Base-by-base conservation (phyloP, 352 stramenopile genomes). In the Globisporangium ultimum region DNA sequence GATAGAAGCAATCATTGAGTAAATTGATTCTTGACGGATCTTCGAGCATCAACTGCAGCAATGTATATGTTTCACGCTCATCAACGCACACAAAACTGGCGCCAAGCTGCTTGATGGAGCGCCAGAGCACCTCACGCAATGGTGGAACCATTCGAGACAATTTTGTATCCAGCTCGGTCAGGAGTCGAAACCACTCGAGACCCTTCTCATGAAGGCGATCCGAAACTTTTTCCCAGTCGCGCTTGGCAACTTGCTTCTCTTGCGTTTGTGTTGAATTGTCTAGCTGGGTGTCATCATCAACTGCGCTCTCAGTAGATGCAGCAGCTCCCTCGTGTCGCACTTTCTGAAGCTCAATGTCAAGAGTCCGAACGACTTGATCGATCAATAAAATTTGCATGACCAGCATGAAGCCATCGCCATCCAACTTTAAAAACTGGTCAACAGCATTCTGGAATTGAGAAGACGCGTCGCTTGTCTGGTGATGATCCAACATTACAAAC, bases 31-130 rank as follows among this genome's bases (percentile, higher is more conserved):
- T 74, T 1, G 82, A 89, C 6, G 82, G 77, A 28, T 95, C 87
- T 52, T 95, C 83, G 0, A 95, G 71, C 87, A 95, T 94, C 2
- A 95, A 68, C 51, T 92, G 76, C 24, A 95, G 57, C 32, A 95
- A 47, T 15, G 78, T 87, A 60, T 74, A 91, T 9, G 87, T 95
- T 55, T 95, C 87, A 0, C 83, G 75, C 45, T 92, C 84, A 53
- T 95, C 84, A 9, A 93, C 70, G 21, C 80, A 89, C 17, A 95
- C 84, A 64, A 95, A 95, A 10, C 66, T 76, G 42, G 82, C 58
- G 22, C 87, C 87, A 11, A 95, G 67, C 41, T 91, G 77, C 58
- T 94, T 91, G 55, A 95, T 94, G 6, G 79, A 85, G 24, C 84
- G 66, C 80, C 80, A 94, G 13, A 95, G 58, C 24, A 85, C 79